Conservation (phyloP, 345 rosid species). For the Eucalyptus pauciflora region DNA sequence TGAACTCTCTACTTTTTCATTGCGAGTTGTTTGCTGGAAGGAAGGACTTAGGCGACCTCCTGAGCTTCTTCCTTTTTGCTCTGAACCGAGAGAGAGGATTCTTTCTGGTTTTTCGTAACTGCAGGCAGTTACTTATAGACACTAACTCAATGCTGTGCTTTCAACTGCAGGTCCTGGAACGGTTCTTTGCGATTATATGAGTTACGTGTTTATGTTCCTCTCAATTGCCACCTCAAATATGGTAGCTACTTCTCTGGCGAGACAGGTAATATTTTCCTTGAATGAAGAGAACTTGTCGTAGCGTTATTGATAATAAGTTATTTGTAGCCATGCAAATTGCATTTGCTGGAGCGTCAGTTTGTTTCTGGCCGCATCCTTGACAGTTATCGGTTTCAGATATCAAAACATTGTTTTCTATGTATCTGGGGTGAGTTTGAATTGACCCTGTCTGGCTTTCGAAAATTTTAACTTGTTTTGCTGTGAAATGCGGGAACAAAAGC, state of each 20-base stretch:
- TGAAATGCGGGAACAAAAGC: neutral
- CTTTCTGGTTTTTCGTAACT: neutral
- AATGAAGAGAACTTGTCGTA: neutral
- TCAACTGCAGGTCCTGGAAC: constrained; percentile 41
- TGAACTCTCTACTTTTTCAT: neutral
- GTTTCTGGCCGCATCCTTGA: neutral
- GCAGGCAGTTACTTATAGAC: neutral
- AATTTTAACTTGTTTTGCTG: neutral
- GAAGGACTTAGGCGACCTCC: neutral
- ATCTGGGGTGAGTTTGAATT: neutral
- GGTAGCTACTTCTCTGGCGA: constrained; percentile 44
- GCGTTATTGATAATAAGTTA: neutral
- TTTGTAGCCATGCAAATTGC: neutral
- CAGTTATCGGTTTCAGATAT: neutral
- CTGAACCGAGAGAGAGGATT: neutral
- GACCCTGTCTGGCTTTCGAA: neutral
- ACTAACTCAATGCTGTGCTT: neutral
- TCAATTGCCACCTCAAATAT: constrained; percentile 44
- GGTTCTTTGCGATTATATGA: constrained; percentile 38
- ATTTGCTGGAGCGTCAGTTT: neutral
- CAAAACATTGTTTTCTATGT: neutral
- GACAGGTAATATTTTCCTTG: constrained; percentile 8
- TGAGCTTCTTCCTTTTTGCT: neutral
- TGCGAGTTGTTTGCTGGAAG: neutral
- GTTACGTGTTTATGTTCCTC: constrained; percentile 43